phyloP scores from a whole-genome alignment of 805 yeast genomes.

The Lipomyces sp. region DNA sequence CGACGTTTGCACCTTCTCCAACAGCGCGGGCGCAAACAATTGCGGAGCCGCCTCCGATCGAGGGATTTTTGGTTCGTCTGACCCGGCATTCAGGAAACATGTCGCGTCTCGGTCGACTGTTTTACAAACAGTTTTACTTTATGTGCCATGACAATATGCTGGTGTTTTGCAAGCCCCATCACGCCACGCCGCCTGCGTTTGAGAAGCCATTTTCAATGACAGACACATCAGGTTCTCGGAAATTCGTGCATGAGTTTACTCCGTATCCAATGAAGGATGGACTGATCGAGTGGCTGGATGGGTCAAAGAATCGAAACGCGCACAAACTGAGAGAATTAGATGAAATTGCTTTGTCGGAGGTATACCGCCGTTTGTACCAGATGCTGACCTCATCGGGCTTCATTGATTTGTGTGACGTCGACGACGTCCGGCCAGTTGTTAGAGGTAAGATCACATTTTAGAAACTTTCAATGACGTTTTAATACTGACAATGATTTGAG shows the following conservation, averaged over 20 bases:
- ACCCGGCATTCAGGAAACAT: constrained; percentile 50
- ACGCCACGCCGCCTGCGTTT: constrained; percentile 55
- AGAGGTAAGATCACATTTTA: constrained; percentile 7
- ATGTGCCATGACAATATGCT: constrained; percentile 60
- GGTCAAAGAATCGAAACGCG: constrained; percentile 35
- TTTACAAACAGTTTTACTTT: constrained; percentile 59
- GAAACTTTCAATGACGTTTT: not conserved
- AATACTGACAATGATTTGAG: not conserved
- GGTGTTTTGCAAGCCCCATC: constrained; percentile 52
- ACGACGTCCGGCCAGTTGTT: constrained; percentile 32
- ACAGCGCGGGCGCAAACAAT: constrained; percentile 27
- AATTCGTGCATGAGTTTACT: constrained; percentile 43
- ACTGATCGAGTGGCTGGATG: constrained; percentile 62
- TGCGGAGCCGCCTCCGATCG: constrained; percentile 69
- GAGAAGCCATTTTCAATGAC: constrained; percentile 25
- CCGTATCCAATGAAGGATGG: constrained; percentile 52
- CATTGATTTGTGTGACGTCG: constrained; percentile 48
- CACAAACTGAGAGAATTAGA: constrained; percentile 53
- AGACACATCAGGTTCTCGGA: constrained; percentile 11
- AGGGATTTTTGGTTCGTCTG: constrained; percentile 70
- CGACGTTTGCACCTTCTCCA: constrained; percentile 25
- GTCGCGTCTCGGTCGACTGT: constrained; percentile 40
- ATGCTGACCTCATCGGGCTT: constrained; percentile 58
- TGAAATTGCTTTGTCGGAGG: constrained; percentile 57
- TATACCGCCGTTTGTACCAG: constrained; percentile 57